Percentiles rank a stretch among this genome's conserved stretches.
These are phyloP conservation scores for Tetrapisispora taiwanensis DNA, from an alignment of 805 yeast species.

Conservation along the genomic window DNA sequence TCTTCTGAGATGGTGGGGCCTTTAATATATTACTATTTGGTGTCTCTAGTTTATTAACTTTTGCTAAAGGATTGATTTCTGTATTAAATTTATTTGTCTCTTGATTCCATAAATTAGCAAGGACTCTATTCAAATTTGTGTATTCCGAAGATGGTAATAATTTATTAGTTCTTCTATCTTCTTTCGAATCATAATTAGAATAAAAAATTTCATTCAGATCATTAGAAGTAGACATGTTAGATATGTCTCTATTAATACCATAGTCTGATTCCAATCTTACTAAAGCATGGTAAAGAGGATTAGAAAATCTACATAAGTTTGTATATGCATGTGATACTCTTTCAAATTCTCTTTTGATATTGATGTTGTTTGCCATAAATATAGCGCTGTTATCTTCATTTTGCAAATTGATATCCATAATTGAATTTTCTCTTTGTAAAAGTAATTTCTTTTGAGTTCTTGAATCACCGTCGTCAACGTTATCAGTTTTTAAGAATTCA, in stretches of 20 bases:
- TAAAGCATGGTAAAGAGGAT: constrained; percentile 60
- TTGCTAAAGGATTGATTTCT: constrained; percentile 18
- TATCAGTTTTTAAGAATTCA: constrained; percentile 32
- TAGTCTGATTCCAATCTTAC: constrained; percentile 34
- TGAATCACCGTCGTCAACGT: constrained; percentile 39
- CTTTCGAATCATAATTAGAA: not conserved
- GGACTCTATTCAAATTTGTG: constrained; percentile 17
- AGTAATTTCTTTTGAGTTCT: constrained; percentile 79
- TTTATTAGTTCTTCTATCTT: constrained; percentile 1
- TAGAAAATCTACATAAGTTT: constrained; percentile 55
- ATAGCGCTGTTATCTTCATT: constrained; percentile 18
- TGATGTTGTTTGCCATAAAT: constrained; percentile 40
- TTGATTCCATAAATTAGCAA: constrained; percentile 25
- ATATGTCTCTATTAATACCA: not conserved
- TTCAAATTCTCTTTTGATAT: constrained; percentile 67
- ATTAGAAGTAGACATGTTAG: not conserved
- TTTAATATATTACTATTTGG: constrained; percentile 1
- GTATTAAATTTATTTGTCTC: constrained; percentile 20
- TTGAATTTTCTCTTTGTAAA: constrained; percentile 69
- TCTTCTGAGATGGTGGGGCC: constrained; percentile 8
- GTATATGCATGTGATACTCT: constrained; percentile 64
- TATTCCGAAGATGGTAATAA: constrained; percentile 13
- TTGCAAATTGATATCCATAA: constrained; percentile 42
- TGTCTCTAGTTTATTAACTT: constrained; percentile 3
- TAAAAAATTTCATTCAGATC: not conserved